Evolutionary conservation across 768 basidiomycete genomes (phyloP).

Genomic region (Russula lepida): DNA sequence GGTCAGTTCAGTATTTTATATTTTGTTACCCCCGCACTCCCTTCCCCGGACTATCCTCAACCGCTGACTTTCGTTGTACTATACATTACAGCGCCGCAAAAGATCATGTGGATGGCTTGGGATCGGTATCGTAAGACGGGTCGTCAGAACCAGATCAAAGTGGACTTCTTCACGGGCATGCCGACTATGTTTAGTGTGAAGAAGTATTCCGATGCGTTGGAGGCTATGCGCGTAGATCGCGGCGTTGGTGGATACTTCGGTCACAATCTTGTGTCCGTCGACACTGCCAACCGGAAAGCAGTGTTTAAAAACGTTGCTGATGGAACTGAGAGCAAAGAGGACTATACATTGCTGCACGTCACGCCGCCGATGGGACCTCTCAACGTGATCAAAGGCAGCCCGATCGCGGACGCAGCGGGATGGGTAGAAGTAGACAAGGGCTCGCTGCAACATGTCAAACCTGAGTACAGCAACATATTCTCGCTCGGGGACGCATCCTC

Average conservation of each 20-base stretch:
- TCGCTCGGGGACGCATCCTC: constrained; percentile 88
- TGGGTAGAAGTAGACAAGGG: constrained; percentile 83
- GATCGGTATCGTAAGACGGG: constrained; percentile 61
- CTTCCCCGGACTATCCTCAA: background rate
- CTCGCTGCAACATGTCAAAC: constrained; percentile 80
- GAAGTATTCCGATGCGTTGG: constrained; percentile 86
- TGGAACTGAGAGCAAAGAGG: constrained; percentile 56
- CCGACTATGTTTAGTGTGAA: constrained; percentile 96
- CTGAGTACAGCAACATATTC: constrained; percentile 74
- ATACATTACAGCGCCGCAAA: constrained; percentile 56
- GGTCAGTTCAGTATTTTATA: constrained; percentile 36
- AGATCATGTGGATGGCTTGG: constrained; percentile 98
- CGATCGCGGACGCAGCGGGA: constrained; percentile 72
- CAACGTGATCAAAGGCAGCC: constrained; percentile 67
- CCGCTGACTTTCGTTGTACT: background rate
- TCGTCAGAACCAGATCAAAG: constrained; percentile 46
- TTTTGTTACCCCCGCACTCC: too few species aligned
- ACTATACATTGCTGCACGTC: constrained; percentile 79
- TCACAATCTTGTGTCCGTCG: constrained; percentile 74
- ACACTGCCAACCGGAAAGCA: constrained; percentile 62
- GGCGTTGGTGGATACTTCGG: constrained; percentile 75
- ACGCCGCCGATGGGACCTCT: constrained; percentile 90
- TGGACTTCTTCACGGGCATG: constrained; percentile 85
- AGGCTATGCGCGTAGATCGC: constrained; percentile 67
- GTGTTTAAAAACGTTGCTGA: constrained; percentile 72